A percentile compares a stretch with the other conserved stretches of the same genome.
Evolutionary conservation across 2,329 filamentous ascomycete species (phyloP).

Genomic region (Pseudogymnoascus sp.): DNA sequence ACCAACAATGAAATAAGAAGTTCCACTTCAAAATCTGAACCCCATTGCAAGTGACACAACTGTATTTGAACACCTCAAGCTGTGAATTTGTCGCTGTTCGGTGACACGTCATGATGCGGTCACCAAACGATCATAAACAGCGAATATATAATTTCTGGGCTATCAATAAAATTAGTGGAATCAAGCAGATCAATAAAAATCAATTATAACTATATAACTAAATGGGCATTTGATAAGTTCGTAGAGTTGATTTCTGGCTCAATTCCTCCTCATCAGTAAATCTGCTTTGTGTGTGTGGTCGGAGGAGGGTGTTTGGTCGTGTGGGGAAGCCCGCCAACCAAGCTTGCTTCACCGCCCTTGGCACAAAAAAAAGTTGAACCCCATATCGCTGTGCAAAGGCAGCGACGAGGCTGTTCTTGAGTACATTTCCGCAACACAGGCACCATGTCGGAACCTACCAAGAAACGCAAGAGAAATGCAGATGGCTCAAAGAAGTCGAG

Average conservation of each 20-base stretch:
- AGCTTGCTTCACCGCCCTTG: constrained; percentile 4
- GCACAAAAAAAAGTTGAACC: constrained; percentile 10
- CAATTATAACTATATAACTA: neutral
- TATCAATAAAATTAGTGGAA: neutral
- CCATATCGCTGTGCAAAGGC: neutral
- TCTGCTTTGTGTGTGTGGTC: neutral
- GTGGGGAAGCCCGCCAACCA: neutral
- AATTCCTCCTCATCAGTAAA: neutral
- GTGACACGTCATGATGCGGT: neutral
- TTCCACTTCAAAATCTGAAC: constrained; percentile 17
- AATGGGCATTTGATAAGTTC: neutral
- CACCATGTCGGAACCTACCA: constrained; percentile 22
- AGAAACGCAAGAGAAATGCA: constrained; percentile 46
- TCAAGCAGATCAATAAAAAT: no score
- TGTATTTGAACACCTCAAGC: neutral
- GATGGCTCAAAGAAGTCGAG: constrained; percentile 34
- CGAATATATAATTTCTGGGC: neutral
- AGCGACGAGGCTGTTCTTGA: neutral
- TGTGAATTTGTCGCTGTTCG: neutral
- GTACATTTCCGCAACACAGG: constrained; percentile 5
- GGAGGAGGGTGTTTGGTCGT: neutral
- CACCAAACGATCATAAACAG: neutral
- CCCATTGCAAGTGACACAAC: constrained; percentile 4
- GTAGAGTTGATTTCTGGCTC: neutral
- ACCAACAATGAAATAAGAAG: constrained; percentile 23